Percentiles rank a stretch among this genome's conserved stretches.
Evolutionary conservation across 1,139 yeast species (phyloP).

Genomic region (Starmera stellimalicola): DNA sequence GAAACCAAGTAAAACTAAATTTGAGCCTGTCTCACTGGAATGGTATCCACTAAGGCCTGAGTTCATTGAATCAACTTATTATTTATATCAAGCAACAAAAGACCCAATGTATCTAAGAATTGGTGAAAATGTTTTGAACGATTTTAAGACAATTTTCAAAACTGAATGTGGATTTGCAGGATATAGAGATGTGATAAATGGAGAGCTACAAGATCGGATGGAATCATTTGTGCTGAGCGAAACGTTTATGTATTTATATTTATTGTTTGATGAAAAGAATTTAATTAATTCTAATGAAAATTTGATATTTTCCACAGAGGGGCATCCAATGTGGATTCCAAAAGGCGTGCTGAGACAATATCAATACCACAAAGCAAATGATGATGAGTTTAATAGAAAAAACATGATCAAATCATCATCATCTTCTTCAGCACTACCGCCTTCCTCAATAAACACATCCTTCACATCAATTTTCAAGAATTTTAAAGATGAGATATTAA

Average conservation of each 20-base stretch:
- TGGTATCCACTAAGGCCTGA: slow-evolving; percentile 95
- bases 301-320: slow-evolving; percentile 83
- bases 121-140: slow-evolving; percentile 54
- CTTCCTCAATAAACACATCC: neutral
- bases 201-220: slow-evolving; percentile 68
- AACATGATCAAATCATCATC: neutral
- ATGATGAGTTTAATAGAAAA: neutral
- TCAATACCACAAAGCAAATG: slow-evolving; percentile 6
- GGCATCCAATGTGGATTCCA: slow-evolving; percentile 76
- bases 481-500: neutral
- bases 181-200: slow-evolving; percentile 54
- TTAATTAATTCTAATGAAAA: slow-evolving; percentile 37
- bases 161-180: slow-evolving; percentile 82
- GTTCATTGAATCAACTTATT: slow-evolving; percentile 81
- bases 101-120: slow-evolving; percentile 79
- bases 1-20: slow-evolving; percentile 12
- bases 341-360: slow-evolving; percentile 16
- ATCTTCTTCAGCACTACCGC: neutral
- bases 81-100: slow-evolving; percentile 70
- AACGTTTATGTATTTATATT: slow-evolving; percentile 73
- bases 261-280: slow-evolving; percentile 65
- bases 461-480: neutral
- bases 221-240: slow-evolving; percentile 87
- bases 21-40: slow-evolving; percentile 44
- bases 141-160: slow-evolving; percentile 42